Conservation (phyloP, 2,329 filamentous ascomycete genomes). For the Periconia digitata region DNA sequence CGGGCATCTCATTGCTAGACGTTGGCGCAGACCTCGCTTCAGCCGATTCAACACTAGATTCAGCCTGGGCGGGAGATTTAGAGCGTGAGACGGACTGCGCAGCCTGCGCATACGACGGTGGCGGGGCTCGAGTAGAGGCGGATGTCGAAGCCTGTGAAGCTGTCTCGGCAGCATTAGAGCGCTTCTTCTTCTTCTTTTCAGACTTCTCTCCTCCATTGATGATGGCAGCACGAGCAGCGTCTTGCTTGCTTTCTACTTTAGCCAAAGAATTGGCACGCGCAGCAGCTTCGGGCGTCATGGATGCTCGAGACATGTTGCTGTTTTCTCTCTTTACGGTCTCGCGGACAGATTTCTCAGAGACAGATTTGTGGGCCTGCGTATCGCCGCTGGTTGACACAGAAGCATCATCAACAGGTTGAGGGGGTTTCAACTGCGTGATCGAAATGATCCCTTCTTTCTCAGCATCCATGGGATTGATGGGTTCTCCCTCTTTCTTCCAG, state of each 20-base stretch:
- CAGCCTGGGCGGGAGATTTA: conserved; percentile 32
- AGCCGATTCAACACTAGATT: conserved; percentile 11
- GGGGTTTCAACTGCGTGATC: conserved; percentile 64
- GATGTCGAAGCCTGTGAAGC: conserved; percentile 47
- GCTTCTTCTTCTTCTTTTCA: conserved; percentile 70
- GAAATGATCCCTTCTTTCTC: conserved; percentile 72
- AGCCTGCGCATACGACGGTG: conserved; percentile 47
- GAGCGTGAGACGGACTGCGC: conserved; percentile 34
- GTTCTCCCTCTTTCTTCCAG: conserved; percentile 88
- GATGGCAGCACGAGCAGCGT: conserved; percentile 43
- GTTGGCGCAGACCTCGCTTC: conserved; percentile 13
- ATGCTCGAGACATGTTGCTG: conserved; percentile 34
- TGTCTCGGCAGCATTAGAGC: conserved; percentile 48
- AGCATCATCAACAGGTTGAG: conserved; percentile 32
- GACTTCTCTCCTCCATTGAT: conserved; percentile 45
- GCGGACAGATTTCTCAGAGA: conserved; percentile 38
- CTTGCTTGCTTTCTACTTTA: conserved; percentile 47
- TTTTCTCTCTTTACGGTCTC: conserved; percentile 41
- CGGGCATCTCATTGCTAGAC: conserved; percentile 32
- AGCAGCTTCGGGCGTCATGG: conserved; percentile 41
- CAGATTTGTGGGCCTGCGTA: conserved; percentile 33
- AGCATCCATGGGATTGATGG: conserved; percentile 76
- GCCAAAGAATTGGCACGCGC: conserved; percentile 44
- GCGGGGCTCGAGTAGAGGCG: conserved; percentile 22
- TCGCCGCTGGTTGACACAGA: conserved; percentile 43